These are phyloP conservation scores for Bryoerythrophyllum caledonicum DNA, from an alignment of 225 moss, liverwort and hornwort genomes.

Conservation along the genomic window DNA sequence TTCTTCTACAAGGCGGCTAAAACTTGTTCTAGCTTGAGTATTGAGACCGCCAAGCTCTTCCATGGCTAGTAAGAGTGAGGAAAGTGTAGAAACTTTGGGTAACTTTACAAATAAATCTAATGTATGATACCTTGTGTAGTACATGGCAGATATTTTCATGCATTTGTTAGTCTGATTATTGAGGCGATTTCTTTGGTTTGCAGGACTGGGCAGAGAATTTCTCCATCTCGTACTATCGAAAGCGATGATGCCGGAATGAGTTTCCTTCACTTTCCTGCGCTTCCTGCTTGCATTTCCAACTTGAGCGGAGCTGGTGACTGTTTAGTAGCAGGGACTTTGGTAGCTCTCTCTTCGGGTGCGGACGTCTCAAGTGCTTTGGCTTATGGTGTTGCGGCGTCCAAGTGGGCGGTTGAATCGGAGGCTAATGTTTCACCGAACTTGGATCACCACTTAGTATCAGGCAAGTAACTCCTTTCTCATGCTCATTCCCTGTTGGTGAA, in stretches of 20 bases:
- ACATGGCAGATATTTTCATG: neutral
- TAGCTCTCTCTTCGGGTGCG: conserved; percentile 52
- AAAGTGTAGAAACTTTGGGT: no score
- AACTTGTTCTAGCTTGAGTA: no score
- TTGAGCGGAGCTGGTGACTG: conserved; percentile 97
- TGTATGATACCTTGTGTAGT: neutral
- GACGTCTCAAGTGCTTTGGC: conserved; percentile 60
- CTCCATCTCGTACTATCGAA: conserved; percentile 6
- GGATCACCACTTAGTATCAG: conserved; percentile 46
- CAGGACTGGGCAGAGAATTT: conserved; percentile 30
- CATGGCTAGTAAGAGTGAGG: no score
- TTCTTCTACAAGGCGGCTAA: no score
- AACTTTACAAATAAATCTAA: no score
- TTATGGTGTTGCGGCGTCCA: conserved; percentile 83
- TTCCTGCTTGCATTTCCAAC: conserved; percentile 76
- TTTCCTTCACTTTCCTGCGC: conserved; percentile 73
- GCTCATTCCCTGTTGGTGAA: neutral
- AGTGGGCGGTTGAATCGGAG: conserved; percentile 86
- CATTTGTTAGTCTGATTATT: neutral
- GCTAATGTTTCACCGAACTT: conserved; percentile 60
- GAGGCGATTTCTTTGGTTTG: neutral
- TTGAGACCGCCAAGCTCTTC: no score
- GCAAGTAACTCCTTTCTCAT: conserved; percentile 27
- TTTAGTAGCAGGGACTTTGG: conserved; percentile 82
- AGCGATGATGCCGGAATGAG: conserved; percentile 31